Base-by-base conservation (phyloP, 345 rosid genomes). In the Gossypium stocksii region DNA sequence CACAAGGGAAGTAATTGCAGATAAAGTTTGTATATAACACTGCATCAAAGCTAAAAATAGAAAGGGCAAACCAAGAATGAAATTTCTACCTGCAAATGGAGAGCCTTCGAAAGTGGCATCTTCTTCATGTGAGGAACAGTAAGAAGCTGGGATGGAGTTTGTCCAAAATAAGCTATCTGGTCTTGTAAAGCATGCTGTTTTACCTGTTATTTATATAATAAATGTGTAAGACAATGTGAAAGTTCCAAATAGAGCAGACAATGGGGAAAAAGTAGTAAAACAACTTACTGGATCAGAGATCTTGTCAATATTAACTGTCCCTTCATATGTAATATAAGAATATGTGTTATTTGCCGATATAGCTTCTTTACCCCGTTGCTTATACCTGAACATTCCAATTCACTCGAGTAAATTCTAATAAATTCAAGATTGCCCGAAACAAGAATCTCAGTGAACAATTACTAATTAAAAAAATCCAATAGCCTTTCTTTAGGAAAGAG, bases 301-400 rank as follows among this genome's bases (percentile, higher is more conserved):
- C 83, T 90, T 93, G 74, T 95, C 97, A 76, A 95, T 86, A 78
- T 91, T 93, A 59, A 95, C 92, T n/a, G 94, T 85, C 60, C 99
- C 99, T 86, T 93, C 99, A 75, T 95, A 95, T 43, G 99, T 95
- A 74, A 90, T 86, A 83, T 95, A 93, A 83, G 90, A 93, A 90
- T 93, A 95, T 71, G 90, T 96, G 78, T 93, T 95, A 81, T 91
- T 93, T 77, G 98, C 93, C 72, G 56, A 59, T 85, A 93, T 91
- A 82, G 99, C 99, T 84, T 95, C 99, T 85, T 88, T 93, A 51
- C 99, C 99, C 38, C 97, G 94, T 87, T 95, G 99, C 85, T 93
- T 95, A 74, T 81, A 91, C 85, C 99, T 95, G 84, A 66, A 83
- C 56, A 73, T 74, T 79, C 70, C 77, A 69, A 73, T 38, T 68